phyloP scores from a whole-genome alignment of 1,139 yeast species.

The Barnettozyma hawaiiensis region DNA sequence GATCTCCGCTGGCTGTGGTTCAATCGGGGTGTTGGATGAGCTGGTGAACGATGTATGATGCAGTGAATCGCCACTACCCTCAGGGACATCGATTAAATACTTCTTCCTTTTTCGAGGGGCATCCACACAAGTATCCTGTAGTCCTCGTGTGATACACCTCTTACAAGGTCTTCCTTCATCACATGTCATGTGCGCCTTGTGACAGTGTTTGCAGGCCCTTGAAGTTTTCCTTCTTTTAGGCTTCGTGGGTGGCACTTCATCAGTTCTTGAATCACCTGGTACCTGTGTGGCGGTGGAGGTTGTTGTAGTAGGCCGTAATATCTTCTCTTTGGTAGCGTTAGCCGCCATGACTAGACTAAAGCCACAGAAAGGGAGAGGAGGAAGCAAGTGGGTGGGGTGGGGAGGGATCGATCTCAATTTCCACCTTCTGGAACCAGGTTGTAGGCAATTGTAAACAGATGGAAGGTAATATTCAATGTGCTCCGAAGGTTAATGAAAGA shows the following conservation, averaged over 20 bases:
- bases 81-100: constrained; percentile 59
- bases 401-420: too few species aligned
- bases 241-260: constrained; percentile 9
- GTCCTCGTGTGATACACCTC: constrained; percentile 67
- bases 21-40: neutral
- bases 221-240: constrained; percentile 53
- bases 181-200: constrained; percentile 83
- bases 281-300: neutral
- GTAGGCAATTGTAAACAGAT: neutral
- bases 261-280: neutral
- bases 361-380: neutral
- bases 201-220: constrained; percentile 84
- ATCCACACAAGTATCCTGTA: constrained; percentile 73
- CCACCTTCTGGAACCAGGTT: neutral
- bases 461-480: neutral
- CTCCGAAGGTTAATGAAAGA: neutral
- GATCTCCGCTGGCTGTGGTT: neutral
- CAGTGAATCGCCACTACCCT: constrained; percentile 16
- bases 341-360: too few species aligned
- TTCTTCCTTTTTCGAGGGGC: constrained; percentile 87
- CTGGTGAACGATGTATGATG: constrained; percentile 2
- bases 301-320: too few species aligned
- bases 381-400: too few species aligned
- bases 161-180: constrained; percentile 78
- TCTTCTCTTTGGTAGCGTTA: neutral